These are phyloP conservation scores for Selaginella moellendorffii DNA, from an alignment of 75 land plant genomes.

Conservation along the genomic window DNA sequence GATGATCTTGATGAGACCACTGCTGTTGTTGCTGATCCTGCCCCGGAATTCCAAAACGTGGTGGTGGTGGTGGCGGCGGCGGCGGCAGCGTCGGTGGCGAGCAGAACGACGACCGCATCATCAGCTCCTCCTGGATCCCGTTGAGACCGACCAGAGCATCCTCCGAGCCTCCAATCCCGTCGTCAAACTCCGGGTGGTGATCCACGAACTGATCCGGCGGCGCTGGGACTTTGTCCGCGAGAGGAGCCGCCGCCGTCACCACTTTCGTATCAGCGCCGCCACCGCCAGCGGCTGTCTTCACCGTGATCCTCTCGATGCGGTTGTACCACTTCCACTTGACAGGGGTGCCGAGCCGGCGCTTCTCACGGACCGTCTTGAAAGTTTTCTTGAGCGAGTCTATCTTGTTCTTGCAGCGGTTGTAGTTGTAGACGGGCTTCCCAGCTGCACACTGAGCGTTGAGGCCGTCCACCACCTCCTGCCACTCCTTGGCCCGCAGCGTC, in stretches of 20 bases:
- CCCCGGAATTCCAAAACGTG: background rate
- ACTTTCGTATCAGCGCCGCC: background rate
- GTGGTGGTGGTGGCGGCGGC: background rate
- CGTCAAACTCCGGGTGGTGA: background rate
- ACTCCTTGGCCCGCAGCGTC: background rate
- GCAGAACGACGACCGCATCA: no score
- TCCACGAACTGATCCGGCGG: background rate
- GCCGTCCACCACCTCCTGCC: background rate
- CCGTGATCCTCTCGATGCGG: background rate
- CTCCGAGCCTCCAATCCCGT: background rate
- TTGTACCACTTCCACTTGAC: background rate
- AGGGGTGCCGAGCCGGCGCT: background rate
- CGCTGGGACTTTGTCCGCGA: background rate
- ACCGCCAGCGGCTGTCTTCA: background rate
- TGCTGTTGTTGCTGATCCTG: background rate
- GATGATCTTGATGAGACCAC: background rate
- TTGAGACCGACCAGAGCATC: background rate
- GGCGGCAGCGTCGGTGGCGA: no score
- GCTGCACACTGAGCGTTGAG: background rate
- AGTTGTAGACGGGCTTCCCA: background rate
- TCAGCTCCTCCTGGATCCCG: background rate
- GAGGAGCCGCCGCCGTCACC: background rate
- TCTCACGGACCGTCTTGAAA: background rate
- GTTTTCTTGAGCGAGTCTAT: background rate
- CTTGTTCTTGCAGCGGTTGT: background rate